Base-by-base conservation (phyloP, 139 green algal genomes). In the Chlorella sorokiniana region DNA sequence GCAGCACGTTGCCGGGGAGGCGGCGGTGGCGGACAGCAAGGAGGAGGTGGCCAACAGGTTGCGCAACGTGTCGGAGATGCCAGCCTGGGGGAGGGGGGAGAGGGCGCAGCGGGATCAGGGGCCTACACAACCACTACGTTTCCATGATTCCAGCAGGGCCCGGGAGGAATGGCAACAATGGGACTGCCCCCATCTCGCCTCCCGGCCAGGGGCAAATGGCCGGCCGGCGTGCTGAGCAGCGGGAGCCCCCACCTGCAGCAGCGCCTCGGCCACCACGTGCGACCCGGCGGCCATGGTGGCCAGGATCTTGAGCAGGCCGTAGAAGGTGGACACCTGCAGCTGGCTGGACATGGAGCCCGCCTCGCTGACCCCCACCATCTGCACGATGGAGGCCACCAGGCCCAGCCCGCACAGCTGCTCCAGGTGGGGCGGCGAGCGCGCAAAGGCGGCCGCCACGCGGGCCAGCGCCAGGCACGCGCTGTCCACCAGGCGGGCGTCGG, bases 401-500 rank as follows among this genome's bases (percentile, higher is more conserved):
- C 90, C 91, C 31, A 89, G 68, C 4, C 81, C 51, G 51, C 90
- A 95, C 41, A 98, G 89, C 72, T 86, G 71, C 76, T 92, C 86
- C 72, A 98, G 81, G 10, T 88, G 69, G 41, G 80, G 35, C 1
- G 88, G 84, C 4, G 83, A 81, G 54, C 69, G 71, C 5, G 90
- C 70, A 14, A 91, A 93, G 0, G 90, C 87, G 51, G 95, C 89
- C 0, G 94, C 92, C 10, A 98, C 94, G 79, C 93, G 90, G 0
- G 88, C 89, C 59, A 99, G 87, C 31, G 94, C 94, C 25, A 91
- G 69, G 88, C 93, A 97, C 0, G 95, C 95, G 75, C 89, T 90
- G 81, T 98, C 94, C 51, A 98, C 96, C 4, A 99, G 86, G 83
- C 96, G 94, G 73, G 87, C 86, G 41, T 97, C 93, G 83, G 84